A percentile compares a stretch with the other conserved stretches of the same genome.
Evolutionary conservation across 345 rosid species (phyloP).

Genomic region (Capsella bursapastoris): DNA sequence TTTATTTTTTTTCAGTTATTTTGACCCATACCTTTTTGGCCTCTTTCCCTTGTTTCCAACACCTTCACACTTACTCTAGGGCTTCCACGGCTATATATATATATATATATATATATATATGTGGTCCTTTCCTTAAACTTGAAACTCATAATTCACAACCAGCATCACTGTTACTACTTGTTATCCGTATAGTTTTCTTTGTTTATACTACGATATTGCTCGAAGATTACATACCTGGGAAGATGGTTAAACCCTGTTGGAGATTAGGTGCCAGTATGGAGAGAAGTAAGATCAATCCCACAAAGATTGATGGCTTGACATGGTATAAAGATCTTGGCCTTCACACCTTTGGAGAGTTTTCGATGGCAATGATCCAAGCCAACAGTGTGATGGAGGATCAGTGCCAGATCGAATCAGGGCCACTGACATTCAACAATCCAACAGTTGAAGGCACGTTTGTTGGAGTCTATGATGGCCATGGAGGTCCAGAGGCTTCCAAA

Average conservation of each 20-base stretch:
- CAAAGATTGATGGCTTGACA: conserved; percentile 62
- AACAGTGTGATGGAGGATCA: conserved; percentile 74
- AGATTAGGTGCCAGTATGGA: conserved; percentile 50
- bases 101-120: no score
- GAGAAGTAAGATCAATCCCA: conserved; percentile 41
- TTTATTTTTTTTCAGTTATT: conserved; percentile 47
- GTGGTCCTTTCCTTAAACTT: conserved; percentile 39
- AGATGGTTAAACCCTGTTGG: conserved; percentile 76
- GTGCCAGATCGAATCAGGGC: conserved; percentile 91
- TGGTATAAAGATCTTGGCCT: conserved; percentile 72
- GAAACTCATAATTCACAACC: conserved; percentile 24
- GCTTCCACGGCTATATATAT: conserved; percentile 42
- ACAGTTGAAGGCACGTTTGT: conserved; percentile 69
- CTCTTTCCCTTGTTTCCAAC: conserved; percentile 34
- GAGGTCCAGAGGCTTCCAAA: conserved; percentile 75
- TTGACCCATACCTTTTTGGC: conserved; percentile 73
- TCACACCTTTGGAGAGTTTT: conserved; percentile 72
- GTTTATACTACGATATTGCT: conserved; percentile 1
- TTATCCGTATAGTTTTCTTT: background rate
- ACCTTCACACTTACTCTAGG: conserved; percentile 35
- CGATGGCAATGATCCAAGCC: conserved; percentile 88
- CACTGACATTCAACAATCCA: conserved; percentile 47
- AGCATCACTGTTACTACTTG: conserved; percentile 16
- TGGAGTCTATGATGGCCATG: conserved; percentile 91
- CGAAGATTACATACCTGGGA: conserved; percentile 22